Conservation (phyloP, 331 rosid genomes). For the Stylosanthes scabra region DNA sequence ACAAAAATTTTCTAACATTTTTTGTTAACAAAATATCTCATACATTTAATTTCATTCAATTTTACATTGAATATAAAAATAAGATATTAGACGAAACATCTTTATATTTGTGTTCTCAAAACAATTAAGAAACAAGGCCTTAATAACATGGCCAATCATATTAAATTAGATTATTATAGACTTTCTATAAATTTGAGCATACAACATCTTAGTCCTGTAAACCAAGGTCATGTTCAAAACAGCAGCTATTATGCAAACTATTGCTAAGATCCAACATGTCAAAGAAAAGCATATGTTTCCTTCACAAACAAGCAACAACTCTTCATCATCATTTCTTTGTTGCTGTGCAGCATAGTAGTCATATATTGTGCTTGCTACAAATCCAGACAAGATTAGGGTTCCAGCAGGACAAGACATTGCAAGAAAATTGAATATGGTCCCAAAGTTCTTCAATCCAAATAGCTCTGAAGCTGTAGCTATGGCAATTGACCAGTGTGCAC, state of each 20-base stretch:
- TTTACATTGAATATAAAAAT: too few species aligned
- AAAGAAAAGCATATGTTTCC: constrained; percentile 51
- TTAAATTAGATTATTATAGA: constrained; percentile 1
- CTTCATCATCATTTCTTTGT: constrained; percentile 30
- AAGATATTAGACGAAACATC: too few species aligned
- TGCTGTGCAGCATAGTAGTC: constrained; percentile 77
- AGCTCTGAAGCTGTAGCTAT: constrained; percentile 72
- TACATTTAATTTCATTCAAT: too few species aligned
- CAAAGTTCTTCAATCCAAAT: constrained; percentile 78
- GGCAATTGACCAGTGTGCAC: constrained; percentile 78
- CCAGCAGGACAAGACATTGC: constrained; percentile 68
- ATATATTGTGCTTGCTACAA: constrained; percentile 66
- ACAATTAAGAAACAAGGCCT: too few species aligned
- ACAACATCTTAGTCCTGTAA: constrained; percentile 38
- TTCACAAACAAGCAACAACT: constrained; percentile 10
- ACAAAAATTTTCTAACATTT: too few species aligned
- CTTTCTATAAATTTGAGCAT: constrained; percentile 41
- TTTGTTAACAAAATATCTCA: too few species aligned
- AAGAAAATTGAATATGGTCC: constrained; percentile 70
- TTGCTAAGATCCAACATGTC: constrained; percentile 45
- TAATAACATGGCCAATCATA: too few species aligned
- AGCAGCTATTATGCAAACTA: constrained; percentile 42
- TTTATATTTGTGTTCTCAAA: too few species aligned
- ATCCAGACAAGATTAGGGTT: constrained; percentile 68
- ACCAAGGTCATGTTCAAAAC: constrained; percentile 45